Evolutionary conservation across 116 monocot genomes (phyloP), one percentile per base, ranked within the genome.

Genomic region (Thalassia testudinum): DNA sequence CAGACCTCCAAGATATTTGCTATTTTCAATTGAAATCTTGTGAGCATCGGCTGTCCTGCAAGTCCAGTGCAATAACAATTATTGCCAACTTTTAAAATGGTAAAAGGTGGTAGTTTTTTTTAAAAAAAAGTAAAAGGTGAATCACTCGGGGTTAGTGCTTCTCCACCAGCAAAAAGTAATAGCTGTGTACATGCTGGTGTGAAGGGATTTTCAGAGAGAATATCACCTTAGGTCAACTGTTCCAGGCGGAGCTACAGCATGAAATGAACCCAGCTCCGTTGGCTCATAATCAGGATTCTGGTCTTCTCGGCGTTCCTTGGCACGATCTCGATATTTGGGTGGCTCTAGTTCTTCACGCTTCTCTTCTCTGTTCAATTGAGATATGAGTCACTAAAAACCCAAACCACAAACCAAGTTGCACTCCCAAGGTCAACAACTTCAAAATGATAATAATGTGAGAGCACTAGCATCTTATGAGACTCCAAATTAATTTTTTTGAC

Each of bases 1-100:
- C 77, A 21, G 55, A 99, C 99, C 99, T 99, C 99, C 99, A 67
- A 99, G 90, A 59, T 99, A 99, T 64, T 99, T 99, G 91, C 99
- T 99, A 53, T 99, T 90, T 75, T 99, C 99, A 59, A 99, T 99
- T 40, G 99, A 89, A 73, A 99, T 75, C 63, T 85, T 90, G 18
- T 80, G 79, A 27, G 80, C 80, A 70, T 99, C 90, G 49, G 86
- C 77, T 27, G 53, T 50, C 80, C 99, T 99, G 72, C 60, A 80
- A 61, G 57, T 49, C 30, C 27, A 61, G 37, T 42, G 20, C 17
- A 75, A 50, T 27, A 45, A 34, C 30, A 34, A 34, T 34, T 10
- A 34, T 3, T 34, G 30, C 6, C 6, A 34, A 34, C 30, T n/a
- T 34, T 34, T 34, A 34, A 34, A 34, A 34, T 10, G 10, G 6